These are phyloP conservation scores for Globisporangium splendens DNA, from an alignment of 352 stramenopile genomes.

Conservation along the genomic window DNA sequence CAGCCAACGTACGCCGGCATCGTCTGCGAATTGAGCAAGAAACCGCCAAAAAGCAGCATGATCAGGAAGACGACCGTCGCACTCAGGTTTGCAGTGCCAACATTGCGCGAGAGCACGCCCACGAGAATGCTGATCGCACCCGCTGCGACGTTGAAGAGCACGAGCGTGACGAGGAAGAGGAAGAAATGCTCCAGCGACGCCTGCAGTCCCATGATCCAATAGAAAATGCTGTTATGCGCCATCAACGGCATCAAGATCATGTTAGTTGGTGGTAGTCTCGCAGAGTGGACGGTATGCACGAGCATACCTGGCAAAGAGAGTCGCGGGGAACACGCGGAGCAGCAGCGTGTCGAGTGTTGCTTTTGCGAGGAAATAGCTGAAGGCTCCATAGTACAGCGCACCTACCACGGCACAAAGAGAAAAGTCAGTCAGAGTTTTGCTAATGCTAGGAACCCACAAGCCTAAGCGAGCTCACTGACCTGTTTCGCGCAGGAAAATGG, in stretches of 20 bases:
- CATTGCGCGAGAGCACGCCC: conserved; percentile 53
- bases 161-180: conserved; percentile 64
- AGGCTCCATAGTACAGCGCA: conserved; percentile 74
- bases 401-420: conserved; percentile 15
- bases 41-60: conserved; percentile 86
- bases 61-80: conserved; percentile 74
- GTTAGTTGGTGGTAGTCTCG: no score
- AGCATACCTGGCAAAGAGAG: conserved; percentile 59
- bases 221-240: conserved; percentile 55
- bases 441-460: neutral
- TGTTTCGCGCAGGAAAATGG: conserved; percentile 76
- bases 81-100: conserved; percentile 68
- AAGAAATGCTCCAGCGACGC: conserved; percentile 48
- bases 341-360: conserved; percentile 67
- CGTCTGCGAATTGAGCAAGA: conserved; percentile 81
- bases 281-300: neutral
- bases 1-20: conserved; percentile 63
- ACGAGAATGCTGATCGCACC: conserved; percentile 75
- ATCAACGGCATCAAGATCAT: neutral
- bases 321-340: conserved; percentile 66
- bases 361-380: conserved; percentile 82
- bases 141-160: conserved; percentile 79
- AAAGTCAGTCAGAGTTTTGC: no score
- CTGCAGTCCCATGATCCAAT: conserved; percentile 85
- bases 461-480: conserved; percentile 13